Base-by-base conservation (phyloP, 2,329 filamentous ascomycete species). In the Fusarium clavum region DNA sequence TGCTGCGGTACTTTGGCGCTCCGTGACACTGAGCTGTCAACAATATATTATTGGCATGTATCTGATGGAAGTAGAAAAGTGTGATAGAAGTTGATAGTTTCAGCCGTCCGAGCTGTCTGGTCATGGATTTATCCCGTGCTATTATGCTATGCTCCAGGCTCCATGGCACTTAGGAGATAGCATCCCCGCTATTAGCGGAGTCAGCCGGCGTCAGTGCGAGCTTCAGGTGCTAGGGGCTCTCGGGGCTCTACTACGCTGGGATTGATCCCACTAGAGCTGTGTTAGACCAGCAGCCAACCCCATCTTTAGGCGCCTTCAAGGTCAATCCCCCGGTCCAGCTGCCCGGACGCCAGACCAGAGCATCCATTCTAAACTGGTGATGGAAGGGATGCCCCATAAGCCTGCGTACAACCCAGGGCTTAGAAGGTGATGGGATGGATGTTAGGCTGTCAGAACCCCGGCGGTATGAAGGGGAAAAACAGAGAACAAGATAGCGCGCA, bases 241-340 rank as follows among this genome's bases (percentile, higher is more conserved):
- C 47, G 62, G 65, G 61, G 63, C 52, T 62, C 49, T 53, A 54
- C 40, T 59, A 64, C 48, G 60, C 46, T 57, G 64, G 57, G 65
- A 64, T 73, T 68, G 58, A 74, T 61, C 32, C 61, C 55, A 65
- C 61, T 65, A 61, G 61, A 70, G 68, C 65, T 67, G 46, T 40
- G 49, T 61, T 70, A 64, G 67, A 65, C 58, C 64, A 57, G 55
- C 68, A 48, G 69, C 57, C 73, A 63, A 74, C 73, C 73, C 73
- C 73, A 72, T 75, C 69, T 74, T 75, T 72, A 59, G 67, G 71
- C 67, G 64, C 61, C 57, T 63, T 57, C 57, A 57, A 71, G 61
- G 53, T 46, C 49, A 61, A 60, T 67, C 58, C 67, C 69, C 70
- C 58, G 58, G 66, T 72, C 69, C 47, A 72, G 54, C 54, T 54